phyloP scores from a whole-genome alignment of 2,329 filamentous ascomycete genomes.

The Colletotrichum sp. region DNA sequence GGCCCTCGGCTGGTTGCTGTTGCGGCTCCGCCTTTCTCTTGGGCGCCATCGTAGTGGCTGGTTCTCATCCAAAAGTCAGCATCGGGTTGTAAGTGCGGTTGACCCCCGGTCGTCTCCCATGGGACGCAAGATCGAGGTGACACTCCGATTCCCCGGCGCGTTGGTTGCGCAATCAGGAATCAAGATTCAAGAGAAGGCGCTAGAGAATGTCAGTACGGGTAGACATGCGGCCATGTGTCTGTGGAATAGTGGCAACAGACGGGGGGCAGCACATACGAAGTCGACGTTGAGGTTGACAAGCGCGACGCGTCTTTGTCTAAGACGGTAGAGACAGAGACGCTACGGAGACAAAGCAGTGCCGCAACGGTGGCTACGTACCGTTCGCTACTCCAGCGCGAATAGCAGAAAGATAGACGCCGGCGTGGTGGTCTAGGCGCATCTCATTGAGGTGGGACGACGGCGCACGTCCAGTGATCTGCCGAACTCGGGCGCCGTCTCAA shows the following conservation, averaged over 20 bases:
- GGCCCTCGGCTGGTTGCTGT: background rate
- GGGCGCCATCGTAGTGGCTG: background rate
- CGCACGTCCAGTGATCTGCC: slow-evolving; percentile 17
- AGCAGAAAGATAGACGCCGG: background rate
- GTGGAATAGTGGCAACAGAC: background rate
- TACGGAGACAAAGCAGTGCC: background rate
- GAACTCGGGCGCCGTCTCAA: slow-evolving; percentile 10
- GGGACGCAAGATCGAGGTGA: background rate
- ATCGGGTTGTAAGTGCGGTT: background rate
- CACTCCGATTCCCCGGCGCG: background rate
- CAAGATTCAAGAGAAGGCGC: background rate
- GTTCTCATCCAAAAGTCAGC: background rate
- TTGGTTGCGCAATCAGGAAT: background rate
- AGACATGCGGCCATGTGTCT: background rate
- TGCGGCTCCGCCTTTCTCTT: slow-evolving; percentile 8
- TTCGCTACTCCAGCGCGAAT: background rate
- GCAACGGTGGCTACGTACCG: background rate
- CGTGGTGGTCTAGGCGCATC: background rate
- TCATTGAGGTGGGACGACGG: background rate
- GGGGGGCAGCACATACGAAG: background rate
- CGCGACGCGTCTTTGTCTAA: slow-evolving; percentile 1
- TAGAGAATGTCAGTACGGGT: background rate
- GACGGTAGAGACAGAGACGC: background rate
- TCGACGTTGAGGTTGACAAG: background rate
- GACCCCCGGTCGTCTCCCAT: background rate